Conservation (phyloP, 345 rosid genomes). For the Alliaria petiolata region DNA sequence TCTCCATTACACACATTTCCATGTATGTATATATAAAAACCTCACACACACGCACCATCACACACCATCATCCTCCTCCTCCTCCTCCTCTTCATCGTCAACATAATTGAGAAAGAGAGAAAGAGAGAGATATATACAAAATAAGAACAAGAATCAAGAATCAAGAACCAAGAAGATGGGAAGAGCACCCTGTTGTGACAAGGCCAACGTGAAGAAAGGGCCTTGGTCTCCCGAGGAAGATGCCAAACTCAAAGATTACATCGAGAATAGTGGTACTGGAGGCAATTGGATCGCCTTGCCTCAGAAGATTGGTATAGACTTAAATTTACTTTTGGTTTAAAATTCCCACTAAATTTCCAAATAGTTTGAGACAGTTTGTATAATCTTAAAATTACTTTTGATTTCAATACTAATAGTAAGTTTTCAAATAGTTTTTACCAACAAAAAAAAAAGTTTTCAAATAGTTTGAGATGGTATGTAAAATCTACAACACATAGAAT, state of each 20-base stretch:
- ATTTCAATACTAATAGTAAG: neutral
- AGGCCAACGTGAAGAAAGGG: constrained; percentile 83
- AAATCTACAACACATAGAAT: neutral
- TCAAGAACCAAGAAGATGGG: constrained; percentile 48
- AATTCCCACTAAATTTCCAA: neutral
- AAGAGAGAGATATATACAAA: constrained; percentile 7
- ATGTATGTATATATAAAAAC: constrained; percentile 26
- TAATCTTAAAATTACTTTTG: no score
- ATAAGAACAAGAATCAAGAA: constrained; percentile 7
- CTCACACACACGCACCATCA: constrained; percentile 31
- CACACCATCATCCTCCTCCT: constrained; percentile 9
- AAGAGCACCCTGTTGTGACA: constrained; percentile 92
- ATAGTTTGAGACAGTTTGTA: no score
- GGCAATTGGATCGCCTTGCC: constrained; percentile 92
- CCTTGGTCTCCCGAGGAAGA: constrained; percentile 96
- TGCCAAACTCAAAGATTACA: constrained; percentile 68
- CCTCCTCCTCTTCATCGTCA: constrained; percentile 15
- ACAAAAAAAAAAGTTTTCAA: no score
- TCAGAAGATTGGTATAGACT: constrained; percentile 57
- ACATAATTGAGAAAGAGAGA: constrained; percentile 5
- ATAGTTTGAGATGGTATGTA: neutral
- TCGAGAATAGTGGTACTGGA: constrained; percentile 66
- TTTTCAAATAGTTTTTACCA: no score
- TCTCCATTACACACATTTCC: constrained; percentile 15
- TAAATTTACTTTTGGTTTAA: neutral